Evolutionary conservation across 441 rosid genomes (phyloP), one percentile per base, ranked within the genome.

Genomic region (Metrosideros polymorpha): DNA sequence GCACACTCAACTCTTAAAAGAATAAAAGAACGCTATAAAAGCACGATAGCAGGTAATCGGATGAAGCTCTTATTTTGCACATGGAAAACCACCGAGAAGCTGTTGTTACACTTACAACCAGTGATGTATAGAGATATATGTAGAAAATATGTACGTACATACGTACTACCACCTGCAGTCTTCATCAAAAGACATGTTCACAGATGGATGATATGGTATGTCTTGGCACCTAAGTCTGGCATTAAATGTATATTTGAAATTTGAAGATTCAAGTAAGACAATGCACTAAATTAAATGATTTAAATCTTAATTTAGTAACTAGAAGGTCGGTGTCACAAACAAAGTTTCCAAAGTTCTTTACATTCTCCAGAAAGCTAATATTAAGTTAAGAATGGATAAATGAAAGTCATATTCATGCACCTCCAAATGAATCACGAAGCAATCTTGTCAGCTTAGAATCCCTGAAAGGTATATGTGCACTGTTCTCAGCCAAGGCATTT

Each of bases 361-460:
- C n/a, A 39, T 22, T 71, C 47, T 39, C 79, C 10, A 22, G 47
- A 43, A 71, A 71, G 27, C 47, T 71, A 42, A 25, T 39, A 71
- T 24, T 71, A 22, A 71, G 79, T 71, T 71, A 39, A 39, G 47
- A 71, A 71, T 1, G 9, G 79, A 71, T 24, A 71, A 12, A n/a
- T 39, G 45, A 22, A 71, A 71, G 79, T 39, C 2, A 47, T 71
- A 71, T 39, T 39, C 79, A 71, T 10, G 49, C 84, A 97, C 99
- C 98, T 88, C 99, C 98, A 57, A 95, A 97, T 85, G 99, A 95
- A 93, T 96, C 98, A 52, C 99, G 97, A 85, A 97, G 95, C 91
- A 97, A 93, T 90, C 98, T 93, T 82, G 99, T 97, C 87, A 97
- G 89, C 90, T 94, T 97, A 61, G 99, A 96, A 86, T 97, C 99